Percentiles rank a stretch among this genome's conserved stretches.
These are phyloP conservation scores for Emmonsiellopsis sp. DNA, from an alignment of 2,329 filamentous ascomycete species.

Conservation along the genomic window DNA sequence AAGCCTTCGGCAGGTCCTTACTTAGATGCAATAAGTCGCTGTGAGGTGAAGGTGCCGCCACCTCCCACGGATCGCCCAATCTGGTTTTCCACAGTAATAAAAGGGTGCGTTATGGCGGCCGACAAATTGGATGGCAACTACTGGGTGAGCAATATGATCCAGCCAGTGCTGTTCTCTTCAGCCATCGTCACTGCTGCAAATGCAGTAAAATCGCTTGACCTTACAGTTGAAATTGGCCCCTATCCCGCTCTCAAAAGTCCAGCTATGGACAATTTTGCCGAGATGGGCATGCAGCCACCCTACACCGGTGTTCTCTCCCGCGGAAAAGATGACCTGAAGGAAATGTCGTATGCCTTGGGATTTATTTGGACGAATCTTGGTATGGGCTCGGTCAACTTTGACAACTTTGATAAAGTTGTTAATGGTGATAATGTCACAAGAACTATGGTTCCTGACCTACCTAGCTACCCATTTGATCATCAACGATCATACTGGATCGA, in stretches of 20 bases:
- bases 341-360: slow-evolving; percentile 14
- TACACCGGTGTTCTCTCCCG: slow-evolving; percentile 12
- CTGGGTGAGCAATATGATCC: slow-evolving; percentile 23
- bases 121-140: slow-evolving; percentile 11
- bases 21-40: slow-evolving; percentile 2
- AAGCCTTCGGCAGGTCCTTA: slow-evolving; percentile 22
- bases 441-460: not conserved
- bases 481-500: slow-evolving; percentile 7
- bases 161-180: slow-evolving; percentile 21
- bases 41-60: not conserved
- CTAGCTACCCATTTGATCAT: slow-evolving; percentile 6
- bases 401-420: not conserved
- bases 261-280: slow-evolving; percentile 4
- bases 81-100: slow-evolving; percentile 9
- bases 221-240: slow-evolving; percentile 18
- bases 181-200: slow-evolving; percentile 10
- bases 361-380: slow-evolving; percentile 10
- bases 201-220: slow-evolving; percentile 5
- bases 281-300: not conserved
- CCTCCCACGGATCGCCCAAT: not conserved
- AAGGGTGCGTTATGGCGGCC: not conserved
- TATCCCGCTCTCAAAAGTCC: slow-evolving; percentile 19
- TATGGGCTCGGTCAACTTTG: slow-evolving; percentile 9
- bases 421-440: not conserved
- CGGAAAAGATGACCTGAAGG: slow-evolving; percentile 8